Evolutionary conservation across 345 rosid genomes (phyloP), one percentile per base, ranked within the genome.

Genomic region (Eucalyptus decipiens): DNA sequence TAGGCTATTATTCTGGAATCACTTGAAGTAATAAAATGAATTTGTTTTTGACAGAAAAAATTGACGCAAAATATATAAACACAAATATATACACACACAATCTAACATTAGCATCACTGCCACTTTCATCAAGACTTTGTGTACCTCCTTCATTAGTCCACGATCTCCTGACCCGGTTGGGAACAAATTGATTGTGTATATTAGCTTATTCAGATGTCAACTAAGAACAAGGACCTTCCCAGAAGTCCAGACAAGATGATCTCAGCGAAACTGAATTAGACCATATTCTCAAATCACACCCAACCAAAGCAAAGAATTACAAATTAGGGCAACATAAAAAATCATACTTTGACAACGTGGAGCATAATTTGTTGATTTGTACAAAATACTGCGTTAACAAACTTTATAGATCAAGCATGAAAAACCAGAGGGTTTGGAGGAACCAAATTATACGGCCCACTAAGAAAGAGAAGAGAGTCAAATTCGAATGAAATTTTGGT

Each of bases 311-410:
- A 5, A 60, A 3, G 67, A 60, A 60, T 0, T 60, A 11, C 32
- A 11, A 16, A 26, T 5, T 0, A 60, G 1, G 2, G 67, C 67
- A 28, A 1, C 67, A 1, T 60, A 0, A 60, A 7, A 60, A 60
- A 60, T 60, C 16, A 7, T 60, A 12, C 32, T 60, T 0, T 1
- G 16, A 60, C n/a, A 60, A 60, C 32, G 16, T 0, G 28, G 23
- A 54, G 28, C 60, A 54, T 54, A 54, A 2, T 60, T 60, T 28
- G 67, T 60, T 11, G 32, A 60, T 60, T 60, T 2, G 16, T 26
- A 60, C n/a, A 58, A 26, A 24, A 26, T 58, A 7, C n/a, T 11
- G n/a, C n/a, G 7, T 58, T 6, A 26, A 58, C 67, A 58, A 26
- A 26, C 30, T 58, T 26, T 58, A 26, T 16, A 58, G 26, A 58